Evolutionary conservation across 345 rosid species (phyloP), one percentile per base, ranked within the genome.

Genomic region (Populus alba): DNA sequence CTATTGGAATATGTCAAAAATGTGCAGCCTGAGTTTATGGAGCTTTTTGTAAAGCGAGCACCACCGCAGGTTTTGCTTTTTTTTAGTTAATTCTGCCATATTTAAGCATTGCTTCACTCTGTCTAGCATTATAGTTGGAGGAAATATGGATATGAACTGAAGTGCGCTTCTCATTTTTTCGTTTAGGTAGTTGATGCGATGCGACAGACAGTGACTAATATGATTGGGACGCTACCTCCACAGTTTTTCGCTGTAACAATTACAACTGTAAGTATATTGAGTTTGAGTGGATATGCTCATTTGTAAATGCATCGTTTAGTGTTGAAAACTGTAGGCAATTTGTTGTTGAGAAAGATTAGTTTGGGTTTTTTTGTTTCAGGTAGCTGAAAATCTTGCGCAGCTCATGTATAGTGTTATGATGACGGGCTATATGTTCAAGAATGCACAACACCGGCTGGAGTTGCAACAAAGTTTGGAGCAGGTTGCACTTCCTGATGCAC

Each of bases 351-450:
- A 72, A 72, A 13, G 65, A 68, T 66, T 62, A 35, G 37, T 39
- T 68, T 61, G 69, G n/a, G 68, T 59, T 74, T 31, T 71, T 77
- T 66, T 75, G 77, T 82, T 82, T 80, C 88, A 92, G 99, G 98
- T 96, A 73, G 98, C 98, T 75, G 99, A 96, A 81, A 94, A 94
- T 85, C 98, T 96, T 80, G 97, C 99, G 8, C 98, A 96, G 87
- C 89, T 96, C 45, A 94, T 96, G 99, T 92, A 92, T 81, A 92
- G 98, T 18, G 91, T 96, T 25, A 80, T 96, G 92, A 92, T 94
- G 97, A 96, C 98, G 75, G 99, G 99, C 55, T 96, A 96, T 82
- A 94, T 96, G 99, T 94, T 96, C 76, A 88, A 88, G 88, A 96
- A 92, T 75, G 98, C 92, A 53, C 97, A 96, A 49, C 91, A 88